Conservation (phyloP, 352 stramenopile genomes). For the Stephanocyclus meneghinianus region DNA sequence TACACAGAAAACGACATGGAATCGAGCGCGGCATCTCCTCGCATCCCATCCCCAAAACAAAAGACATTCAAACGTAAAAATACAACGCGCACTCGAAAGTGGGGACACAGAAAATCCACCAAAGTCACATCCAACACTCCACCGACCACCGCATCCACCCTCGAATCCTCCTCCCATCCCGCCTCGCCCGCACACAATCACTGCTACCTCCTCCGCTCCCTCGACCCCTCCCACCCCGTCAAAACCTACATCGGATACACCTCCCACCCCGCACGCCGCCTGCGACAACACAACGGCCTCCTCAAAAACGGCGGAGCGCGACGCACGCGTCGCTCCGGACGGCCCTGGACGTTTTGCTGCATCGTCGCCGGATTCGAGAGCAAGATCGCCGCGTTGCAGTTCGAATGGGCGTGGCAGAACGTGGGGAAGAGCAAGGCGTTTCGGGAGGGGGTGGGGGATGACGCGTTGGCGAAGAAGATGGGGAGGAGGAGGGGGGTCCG, state of each 20-base stretch:
- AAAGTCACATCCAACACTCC: not conserved
- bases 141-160: not conserved
- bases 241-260: conserved; percentile 84
- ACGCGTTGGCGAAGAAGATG: conserved; percentile 60
- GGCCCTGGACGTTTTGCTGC: conserved; percentile 79
- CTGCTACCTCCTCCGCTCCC: conserved; percentile 74
- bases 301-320: conserved; percentile 69
- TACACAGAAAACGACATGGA: not conserved
- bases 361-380: conserved; percentile 80
- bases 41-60: not conserved
- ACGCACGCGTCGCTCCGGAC: conserved; percentile 63
- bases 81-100: not conserved
- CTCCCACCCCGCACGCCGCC: conserved; percentile 59
- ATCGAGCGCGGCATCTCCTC: not conserved
- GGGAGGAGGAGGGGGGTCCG: conserved; percentile 52
- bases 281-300: conserved; percentile 82
- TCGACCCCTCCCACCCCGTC: conserved; percentile 64
- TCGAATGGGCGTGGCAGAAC: conserved; percentile 86
- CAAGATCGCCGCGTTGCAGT: conserved; percentile 82
- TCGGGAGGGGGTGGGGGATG: conserved; percentile 52
- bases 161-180: not conserved
- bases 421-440: conserved; percentile 64
- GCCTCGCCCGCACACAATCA: conserved; percentile 23
- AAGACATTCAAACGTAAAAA: not conserved
- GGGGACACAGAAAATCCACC: conserved; percentile 3